These are phyloP conservation scores for Xylaria sp. DNA, from an alignment of 2,329 filamentous ascomycete genomes.

Conservation along the genomic window DNA sequence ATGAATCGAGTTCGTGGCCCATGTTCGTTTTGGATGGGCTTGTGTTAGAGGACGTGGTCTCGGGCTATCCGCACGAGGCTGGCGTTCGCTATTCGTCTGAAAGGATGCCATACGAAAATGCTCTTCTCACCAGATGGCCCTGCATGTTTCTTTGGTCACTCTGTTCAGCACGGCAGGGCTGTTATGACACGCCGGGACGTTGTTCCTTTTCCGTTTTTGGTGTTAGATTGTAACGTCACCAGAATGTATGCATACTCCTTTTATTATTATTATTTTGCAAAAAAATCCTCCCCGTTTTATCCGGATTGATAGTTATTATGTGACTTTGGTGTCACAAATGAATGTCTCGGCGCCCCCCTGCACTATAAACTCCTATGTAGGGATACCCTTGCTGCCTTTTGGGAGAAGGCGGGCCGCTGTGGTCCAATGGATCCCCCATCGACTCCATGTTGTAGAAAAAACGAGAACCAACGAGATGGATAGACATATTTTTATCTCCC, in stretches of 20 bases:
- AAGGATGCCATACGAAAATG: slow-evolving; percentile 1
- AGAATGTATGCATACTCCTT: background rate
- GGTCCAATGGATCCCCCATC: background rate
- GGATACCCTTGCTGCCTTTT: slow-evolving; percentile 1
- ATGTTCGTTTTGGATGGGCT: background rate
- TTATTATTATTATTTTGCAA: background rate
- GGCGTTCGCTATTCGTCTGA: slow-evolving; percentile 1
- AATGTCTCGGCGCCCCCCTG: slow-evolving; percentile 16
- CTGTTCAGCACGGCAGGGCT: slow-evolving; percentile 21
- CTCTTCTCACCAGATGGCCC: background rate
- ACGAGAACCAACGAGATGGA: slow-evolving; percentile 12
- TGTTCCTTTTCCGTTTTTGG: background rate
- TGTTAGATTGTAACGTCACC: background rate
- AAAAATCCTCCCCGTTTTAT: no score
- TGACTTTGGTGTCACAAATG: background rate
- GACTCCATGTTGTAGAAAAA: slow-evolving; percentile 1
- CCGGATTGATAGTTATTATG: background rate
- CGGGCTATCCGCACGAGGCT: slow-evolving; percentile 21
- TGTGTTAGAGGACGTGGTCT: background rate
- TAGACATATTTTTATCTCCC: background rate
- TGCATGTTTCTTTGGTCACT: slow-evolving; percentile 11
- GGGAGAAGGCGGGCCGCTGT: slow-evolving; percentile 11
- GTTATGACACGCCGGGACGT: background rate
- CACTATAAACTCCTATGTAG: slow-evolving; percentile 4
- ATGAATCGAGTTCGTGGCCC: background rate